Base-by-base conservation (phyloP, 2,329 filamentous ascomycete genomes). In the Epichloe sibirici region DNA sequence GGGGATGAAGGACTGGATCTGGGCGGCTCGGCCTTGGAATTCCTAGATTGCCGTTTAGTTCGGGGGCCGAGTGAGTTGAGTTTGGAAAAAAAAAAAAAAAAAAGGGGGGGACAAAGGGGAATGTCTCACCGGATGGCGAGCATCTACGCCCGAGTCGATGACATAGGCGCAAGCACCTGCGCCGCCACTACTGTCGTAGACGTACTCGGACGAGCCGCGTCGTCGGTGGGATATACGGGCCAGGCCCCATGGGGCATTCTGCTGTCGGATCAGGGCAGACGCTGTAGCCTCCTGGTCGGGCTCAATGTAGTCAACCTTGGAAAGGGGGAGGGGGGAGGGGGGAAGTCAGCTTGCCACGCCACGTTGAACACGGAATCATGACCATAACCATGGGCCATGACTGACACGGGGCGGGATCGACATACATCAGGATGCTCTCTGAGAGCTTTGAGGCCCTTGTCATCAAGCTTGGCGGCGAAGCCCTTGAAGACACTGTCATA, bases 121-220 rank as follows among this genome's bases (percentile, higher is more conserved):
- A 17, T 25, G 12, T 65, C 68, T 40, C 66, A 62, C 68, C 13
- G 58, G 54, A 56, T 71, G 69, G 5, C 57, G 55, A 4, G 56
- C 38, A 39, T 57, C 59, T 50, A 71, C 67, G 9, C 71, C 71
- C 7, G 69, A 68, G 58, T 74, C 71, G 40, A 74, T 65, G 25
- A 74, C 64, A 55, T 74, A 74, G 21, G 64, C 66, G 34, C 65
- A 72, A 5, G 65, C 65, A 12, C 64, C 68, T 43, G 57, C 53
- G 35, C 67, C 70, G 0, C 65, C 66, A 13, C 57, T 61, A 2
- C 61, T 57, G 47, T 71, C 66, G 53, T 67, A 71, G 50, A 59
- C 53, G 55, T 69, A 71, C 15, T 54, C 49, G 2, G 53, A 57
- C 1, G 54, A 45, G 5, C 58, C 59, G 0, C 59, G 57, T 7